Base-by-base conservation (phyloP, 176 grass and related monocot genomes). In the Chrysopogon serrulatus region DNA sequence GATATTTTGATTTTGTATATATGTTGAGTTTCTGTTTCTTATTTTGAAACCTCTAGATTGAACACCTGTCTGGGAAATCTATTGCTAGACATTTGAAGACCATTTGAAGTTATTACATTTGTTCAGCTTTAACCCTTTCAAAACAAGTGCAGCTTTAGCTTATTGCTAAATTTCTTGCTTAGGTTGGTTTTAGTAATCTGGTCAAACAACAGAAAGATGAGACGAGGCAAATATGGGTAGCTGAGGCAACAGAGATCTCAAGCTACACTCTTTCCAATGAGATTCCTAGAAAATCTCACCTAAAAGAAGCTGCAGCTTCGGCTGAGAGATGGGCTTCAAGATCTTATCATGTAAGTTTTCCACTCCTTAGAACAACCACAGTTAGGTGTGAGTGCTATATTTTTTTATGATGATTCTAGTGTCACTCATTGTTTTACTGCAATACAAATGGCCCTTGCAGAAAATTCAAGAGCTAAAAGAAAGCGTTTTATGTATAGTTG, bases 141-240 rank as follows among this genome's bases (percentile, higher is more conserved):
- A 81, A 71, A 2, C 43, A 54, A 63, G 43, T 77, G 65, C 66
- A 59, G 30, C 45, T 79, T 82, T 39, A 73, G 31, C n/a, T 86
- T 77, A 73, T 43, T 87, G 28, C 78, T 86, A 49, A 31, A 24
- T 78, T 73, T 86, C 14, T 84, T 61, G 12, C 35, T 65, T 79
- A 98, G 93, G 91, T 98, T 93, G 96, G 96, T 61, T 98, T 98
- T 68, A 81, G 86, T 86, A 98, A 98, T 84, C 74, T 98, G 69
- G 54, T 95, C 18, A 95, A 95, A 85, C 79, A 85, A 80, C 82
- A 88, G 30, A 95, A 90, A 87, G 96, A 98, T 51, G 91, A 95
- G 85, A 85, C 63, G 14, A 95, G 87, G 84, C 81, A 78, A 82
- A 78, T 98, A 70, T 98, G 93, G 96, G 91, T 95, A 82, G 91